Conservation (phyloP, 2,329 filamentous ascomycete species). For the Emmonsiellopsis sp. region DNA sequence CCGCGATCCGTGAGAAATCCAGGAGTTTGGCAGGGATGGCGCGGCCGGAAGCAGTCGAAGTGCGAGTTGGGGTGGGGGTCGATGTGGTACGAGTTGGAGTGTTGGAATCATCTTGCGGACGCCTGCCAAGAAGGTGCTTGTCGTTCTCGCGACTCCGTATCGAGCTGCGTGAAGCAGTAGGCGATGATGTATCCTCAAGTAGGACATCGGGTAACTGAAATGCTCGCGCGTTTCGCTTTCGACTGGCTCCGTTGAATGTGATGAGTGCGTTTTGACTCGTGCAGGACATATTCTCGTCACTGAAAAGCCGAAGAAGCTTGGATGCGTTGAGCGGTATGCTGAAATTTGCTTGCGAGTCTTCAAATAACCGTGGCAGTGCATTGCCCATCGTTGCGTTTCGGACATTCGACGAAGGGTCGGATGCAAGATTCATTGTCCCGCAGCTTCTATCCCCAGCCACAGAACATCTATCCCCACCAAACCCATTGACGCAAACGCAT, state of each 20-base stretch:
- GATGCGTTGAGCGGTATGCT: conserved; percentile 63
- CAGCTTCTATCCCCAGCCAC: conserved; percentile 43
- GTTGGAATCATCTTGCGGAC: not conserved
- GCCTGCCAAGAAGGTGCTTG: not conserved
- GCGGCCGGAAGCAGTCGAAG: conserved; percentile 14
- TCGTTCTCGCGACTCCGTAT: not conserved
- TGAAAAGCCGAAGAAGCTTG: conserved; percentile 66
- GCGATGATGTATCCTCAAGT: not conserved
- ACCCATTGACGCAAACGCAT: conserved; percentile 84
- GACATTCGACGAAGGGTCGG: conserved; percentile 28
- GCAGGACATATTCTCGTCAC: conserved; percentile 65
- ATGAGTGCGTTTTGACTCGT: conserved; percentile 78
- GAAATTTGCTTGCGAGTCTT: conserved; percentile 57
- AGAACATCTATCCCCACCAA: conserved; percentile 56
- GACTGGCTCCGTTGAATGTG: conserved; percentile 58
- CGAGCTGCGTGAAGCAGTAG: not conserved
- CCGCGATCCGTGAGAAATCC: conserved; percentile 18
- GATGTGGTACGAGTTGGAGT: conserved; percentile 8
- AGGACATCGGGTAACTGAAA: not conserved
- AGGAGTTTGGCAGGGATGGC: conserved; percentile 9
- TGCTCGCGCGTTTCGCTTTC: conserved; percentile 12
- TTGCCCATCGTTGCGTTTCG: conserved; percentile 71
- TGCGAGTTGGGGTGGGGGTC: conserved; percentile 17
- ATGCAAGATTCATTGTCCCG: conserved; percentile 37
- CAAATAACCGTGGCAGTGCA: conserved; percentile 65